Percentiles rank a stretch among this genome's conserved stretches.
phyloP scores from a whole-genome alignment of 1,284 basidiomycete genomes.

The Lignosus rhinocerotis region DNA sequence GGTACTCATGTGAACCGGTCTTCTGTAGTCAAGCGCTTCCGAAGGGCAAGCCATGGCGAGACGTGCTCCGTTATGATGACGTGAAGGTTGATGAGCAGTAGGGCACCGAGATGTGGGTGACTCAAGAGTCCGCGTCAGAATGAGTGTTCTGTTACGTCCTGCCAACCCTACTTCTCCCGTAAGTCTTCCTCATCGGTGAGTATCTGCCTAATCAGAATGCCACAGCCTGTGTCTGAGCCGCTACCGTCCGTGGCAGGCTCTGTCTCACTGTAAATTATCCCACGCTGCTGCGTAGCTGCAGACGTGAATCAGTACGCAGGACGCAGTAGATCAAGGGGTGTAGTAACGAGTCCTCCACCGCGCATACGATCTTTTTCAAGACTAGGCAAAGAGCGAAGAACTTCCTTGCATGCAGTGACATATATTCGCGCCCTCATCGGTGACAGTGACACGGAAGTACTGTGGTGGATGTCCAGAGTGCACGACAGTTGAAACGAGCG shows the following conservation, averaged over 20 bases:
- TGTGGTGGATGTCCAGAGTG: too few species aligned
- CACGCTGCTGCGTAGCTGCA: constrained; percentile 1
- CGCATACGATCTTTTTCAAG: background rate
- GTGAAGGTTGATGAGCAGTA: background rate
- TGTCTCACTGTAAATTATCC: background rate
- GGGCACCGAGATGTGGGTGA: background rate
- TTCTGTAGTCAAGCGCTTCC: constrained; percentile 40
- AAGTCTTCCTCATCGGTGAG: background rate
- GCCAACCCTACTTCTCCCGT: too few species aligned
- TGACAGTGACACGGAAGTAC: too few species aligned
- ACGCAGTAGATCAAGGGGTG: background rate
- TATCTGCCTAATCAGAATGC: background rate
- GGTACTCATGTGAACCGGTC: background rate
- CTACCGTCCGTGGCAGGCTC: background rate
- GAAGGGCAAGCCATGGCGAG: constrained; percentile 54
- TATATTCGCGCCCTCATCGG: too few species aligned
- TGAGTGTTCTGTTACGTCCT: too few species aligned
- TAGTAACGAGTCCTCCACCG: background rate
- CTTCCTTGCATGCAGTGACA: too few species aligned
- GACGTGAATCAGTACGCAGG: background rate
- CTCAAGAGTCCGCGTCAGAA: too few species aligned
- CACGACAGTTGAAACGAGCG: too few species aligned
- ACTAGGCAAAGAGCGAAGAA: too few species aligned
- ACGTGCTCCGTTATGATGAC: constrained; percentile 37
- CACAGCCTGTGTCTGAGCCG: background rate